Evolutionary conservation across 805 yeast species (phyloP).

Genomic region (Yamadazyma nakazawae): DNA sequence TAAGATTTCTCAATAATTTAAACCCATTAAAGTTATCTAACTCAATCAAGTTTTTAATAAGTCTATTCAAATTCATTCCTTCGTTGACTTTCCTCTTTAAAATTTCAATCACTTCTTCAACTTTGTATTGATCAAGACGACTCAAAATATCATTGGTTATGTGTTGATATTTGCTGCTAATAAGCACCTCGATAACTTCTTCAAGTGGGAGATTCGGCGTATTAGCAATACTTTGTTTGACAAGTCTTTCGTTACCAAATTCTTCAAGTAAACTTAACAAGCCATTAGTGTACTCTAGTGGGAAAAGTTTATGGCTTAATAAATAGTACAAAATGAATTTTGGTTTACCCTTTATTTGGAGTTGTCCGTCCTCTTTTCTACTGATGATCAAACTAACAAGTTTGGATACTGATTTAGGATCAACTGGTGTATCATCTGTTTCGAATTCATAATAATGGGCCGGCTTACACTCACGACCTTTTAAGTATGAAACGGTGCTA

Average conservation of each 20-base stretch:
- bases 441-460: conserved; percentile 6
- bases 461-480: conserved; percentile 4
- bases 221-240: conserved; percentile 79
- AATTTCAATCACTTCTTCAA: conserved; percentile 52
- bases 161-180: conserved; percentile 51
- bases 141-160: conserved; percentile 65
- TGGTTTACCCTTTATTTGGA: conserved; percentile 16
- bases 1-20: conserved; percentile 58
- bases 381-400: conserved; percentile 39
- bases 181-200: conserved; percentile 62
- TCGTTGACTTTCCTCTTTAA: conserved; percentile 33
- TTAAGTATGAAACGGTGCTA: conserved; percentile 11
- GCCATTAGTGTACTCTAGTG: conserved; percentile 52
- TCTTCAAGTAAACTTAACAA: conserved; percentile 48
- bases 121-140: conserved; percentile 64
- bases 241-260: conserved; percentile 53
- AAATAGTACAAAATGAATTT: conserved; percentile 65
- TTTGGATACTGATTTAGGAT: conserved; percentile 49
- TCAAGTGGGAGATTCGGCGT: conserved; percentile 64
- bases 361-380: background rate
- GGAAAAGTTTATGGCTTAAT: conserved; percentile 85
- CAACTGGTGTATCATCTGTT: conserved; percentile 65
- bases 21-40: conserved; percentile 52
- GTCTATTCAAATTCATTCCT: conserved; percentile 31
- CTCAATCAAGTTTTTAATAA: conserved; percentile 32